phyloP scores from a whole-genome alignment of 2,329 filamentous ascomycete genomes.

The Neofusicoccum umdonicola region DNA sequence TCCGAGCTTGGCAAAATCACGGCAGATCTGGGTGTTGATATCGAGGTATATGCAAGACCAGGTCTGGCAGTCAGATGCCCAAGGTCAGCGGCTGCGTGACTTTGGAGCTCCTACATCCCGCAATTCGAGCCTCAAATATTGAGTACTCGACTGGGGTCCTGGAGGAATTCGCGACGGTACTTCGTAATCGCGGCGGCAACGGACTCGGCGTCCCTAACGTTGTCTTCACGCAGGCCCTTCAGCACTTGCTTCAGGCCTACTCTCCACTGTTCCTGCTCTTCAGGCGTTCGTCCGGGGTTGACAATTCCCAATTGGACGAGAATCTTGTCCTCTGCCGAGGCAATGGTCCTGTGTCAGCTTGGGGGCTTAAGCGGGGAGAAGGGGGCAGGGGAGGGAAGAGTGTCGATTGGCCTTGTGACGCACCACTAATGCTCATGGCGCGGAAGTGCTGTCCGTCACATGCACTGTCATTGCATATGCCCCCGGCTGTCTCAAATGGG shows the following conservation, averaged over 20 bases:
- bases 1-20: constrained; percentile 11
- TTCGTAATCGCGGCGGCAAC: constrained; percentile 39
- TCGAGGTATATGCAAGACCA: background rate
- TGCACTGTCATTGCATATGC: constrained; percentile 68
- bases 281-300: constrained; percentile 59
- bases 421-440: constrained; percentile 70
- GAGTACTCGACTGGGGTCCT: constrained; percentile 39
- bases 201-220: constrained; percentile 37
- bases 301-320: constrained; percentile 68
- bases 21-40: constrained; percentile 9
- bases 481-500: constrained; percentile 68
- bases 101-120: background rate
- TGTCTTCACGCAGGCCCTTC: constrained; percentile 35
- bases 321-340: constrained; percentile 64
- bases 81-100: background rate
- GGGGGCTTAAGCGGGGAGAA: constrained; percentile 21
- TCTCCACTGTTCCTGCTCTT: constrained; percentile 54
- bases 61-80: background rate
- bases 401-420: constrained; percentile 46
- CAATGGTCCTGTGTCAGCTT: constrained; percentile 36
- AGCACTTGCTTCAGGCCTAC: constrained; percentile 37
- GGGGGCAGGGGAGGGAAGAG: background rate
- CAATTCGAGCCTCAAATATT: constrained; percentile 25
- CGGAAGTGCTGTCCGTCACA: constrained; percentile 82
- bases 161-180: constrained; percentile 40